Conservation (phyloP, 176 grass and related monocot genomes). For the Puccinellia tenuiflora region DNA sequence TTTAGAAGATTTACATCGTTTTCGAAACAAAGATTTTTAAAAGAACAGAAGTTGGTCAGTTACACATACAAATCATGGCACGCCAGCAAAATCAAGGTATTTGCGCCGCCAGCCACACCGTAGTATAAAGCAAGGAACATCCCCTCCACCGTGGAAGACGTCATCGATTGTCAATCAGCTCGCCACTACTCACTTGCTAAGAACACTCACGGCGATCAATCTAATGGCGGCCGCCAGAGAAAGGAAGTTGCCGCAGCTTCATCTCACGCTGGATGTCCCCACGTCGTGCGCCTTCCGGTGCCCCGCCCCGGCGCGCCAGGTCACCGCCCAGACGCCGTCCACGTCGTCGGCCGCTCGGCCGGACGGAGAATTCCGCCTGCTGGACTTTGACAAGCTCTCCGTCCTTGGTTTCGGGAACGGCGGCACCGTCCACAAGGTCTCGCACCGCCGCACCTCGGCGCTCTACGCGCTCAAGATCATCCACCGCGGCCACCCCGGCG, state of each 20-base stretch:
- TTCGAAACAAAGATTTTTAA: not conserved
- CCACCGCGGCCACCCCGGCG: not conserved
- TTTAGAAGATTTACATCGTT: not conserved
- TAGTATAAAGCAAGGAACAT: not conserved
- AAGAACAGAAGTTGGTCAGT: too few species aligned
- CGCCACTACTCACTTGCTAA: not conserved
- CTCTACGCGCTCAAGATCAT: slow-evolving; percentile 42
- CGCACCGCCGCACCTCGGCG: slow-evolving; percentile 31
- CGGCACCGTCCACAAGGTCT: slow-evolving; percentile 40
- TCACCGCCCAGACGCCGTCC: not conserved
- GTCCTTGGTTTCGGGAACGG: slow-evolving; percentile 49
- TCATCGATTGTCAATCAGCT: not conserved
- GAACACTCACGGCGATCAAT: not conserved
- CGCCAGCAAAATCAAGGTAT: not conserved
- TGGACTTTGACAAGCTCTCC: slow-evolving; percentile 22
- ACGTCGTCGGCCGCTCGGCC: not conserved
- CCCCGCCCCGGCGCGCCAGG: not conserved
- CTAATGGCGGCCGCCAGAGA: not conserved
- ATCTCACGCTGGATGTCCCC: not conserved
- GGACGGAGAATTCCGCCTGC: slow-evolving; percentile 8
- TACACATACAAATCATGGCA: not conserved
- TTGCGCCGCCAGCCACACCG: not conserved
- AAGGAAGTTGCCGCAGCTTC: not conserved
- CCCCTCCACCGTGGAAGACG: not conserved
- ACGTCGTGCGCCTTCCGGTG: not conserved